Evolutionary conservation across 2,329 filamentous ascomycete genomes (phyloP), one percentile per base, ranked within the genome.

Genomic region (Xylaria sp.): DNA sequence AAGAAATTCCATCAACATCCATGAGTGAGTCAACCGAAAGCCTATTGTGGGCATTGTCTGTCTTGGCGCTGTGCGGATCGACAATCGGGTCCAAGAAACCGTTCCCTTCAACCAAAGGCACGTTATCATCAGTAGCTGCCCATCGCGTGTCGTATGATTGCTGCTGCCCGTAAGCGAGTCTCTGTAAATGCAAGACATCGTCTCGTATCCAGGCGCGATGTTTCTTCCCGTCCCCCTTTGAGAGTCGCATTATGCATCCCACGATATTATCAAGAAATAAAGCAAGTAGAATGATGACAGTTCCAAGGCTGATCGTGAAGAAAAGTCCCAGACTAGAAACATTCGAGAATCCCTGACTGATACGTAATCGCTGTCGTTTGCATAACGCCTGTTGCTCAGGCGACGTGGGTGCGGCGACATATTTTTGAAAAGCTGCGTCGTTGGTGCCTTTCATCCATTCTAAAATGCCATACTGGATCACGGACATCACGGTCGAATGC

Each of bases 121-220:
- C 48, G 13, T 55, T 23, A 23, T 57, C 41, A 3, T 63, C 32
- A 15, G 48, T 25, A 2, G 20, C 48, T 36, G 32, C 32, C 60
- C 32, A 57, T 3, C 28, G 28, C n/a, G 60, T 13, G 15, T 30
- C 39, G 9, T 28, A 36, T 7, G 18, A 1, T 39, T 36, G 39
- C 20, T 63, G 6, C 20, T 46, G 13, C 28, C 15, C 13, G 15
- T 63, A 56, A 46, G 60, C 60, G n/a, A 63, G 50, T 30, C 60
- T 55, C 28, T 63, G 60, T 0, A 63, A 46, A 56, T 63, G 60
- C 36, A 56, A 48, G 25, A 63, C 50, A 36, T 63, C 60, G 13
- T 45, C 36, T 46, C 8, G 28, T 46, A 56, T 56, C 60, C 50
- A 63, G 7, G 36, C 50, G 12, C 50, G 39, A 46, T 63, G 50